Base-by-base conservation (phyloP, 2,329 filamentous ascomycete species). In the Pyrenochaeta sp. region DNA sequence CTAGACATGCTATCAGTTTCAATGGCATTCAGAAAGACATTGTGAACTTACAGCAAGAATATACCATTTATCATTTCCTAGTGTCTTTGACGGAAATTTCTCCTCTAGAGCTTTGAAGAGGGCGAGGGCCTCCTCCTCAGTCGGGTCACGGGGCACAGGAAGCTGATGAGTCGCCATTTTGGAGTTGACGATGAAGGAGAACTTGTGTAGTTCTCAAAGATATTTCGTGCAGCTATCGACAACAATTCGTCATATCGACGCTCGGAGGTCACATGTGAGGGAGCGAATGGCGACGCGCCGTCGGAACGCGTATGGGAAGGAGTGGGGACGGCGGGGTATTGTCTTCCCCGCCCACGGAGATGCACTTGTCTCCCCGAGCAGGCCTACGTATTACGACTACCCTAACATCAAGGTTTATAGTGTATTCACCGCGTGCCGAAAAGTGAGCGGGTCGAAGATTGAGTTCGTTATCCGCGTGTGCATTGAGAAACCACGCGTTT, bases 51-150 rank as follows among this genome's bases (percentile, higher is more conserved):
- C 74, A 6, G 65, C 53, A 4, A 76, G 57, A 10, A 78, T 62
- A 35, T 77, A 77, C 77, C 77, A 80, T 55, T 71, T 74, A 23
- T 77, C 72, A 3, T 63, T 46, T 14, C 75, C 76, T 1, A 79
- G 55, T 0, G 66, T 66, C 29, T 64, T 55, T 2, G 67, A 63
- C 2, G 77, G 76, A 29, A 79, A 79, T 9, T 69, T 69, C 15
- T 68, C 46, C 46, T 79, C 74, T 13, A 79, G 52, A 0, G 61
- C 56, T 42, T 71, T 55, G 62, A 79, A 77, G 1, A 80, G 60
- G 4, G 59, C 44, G 10, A 71, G 45, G 2, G 74, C 71, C 35
- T 77, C 69, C 19, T 74, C 62, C 5, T 60, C 43, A 0, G 72
- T 73, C 2, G 70, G 72, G 15, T 72, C 65, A 10, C 28, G 50